These are phyloP conservation scores for Aspergillus ustus DNA, from an alignment of 2,329 filamentous ascomycete species.

Conservation along the genomic window DNA sequence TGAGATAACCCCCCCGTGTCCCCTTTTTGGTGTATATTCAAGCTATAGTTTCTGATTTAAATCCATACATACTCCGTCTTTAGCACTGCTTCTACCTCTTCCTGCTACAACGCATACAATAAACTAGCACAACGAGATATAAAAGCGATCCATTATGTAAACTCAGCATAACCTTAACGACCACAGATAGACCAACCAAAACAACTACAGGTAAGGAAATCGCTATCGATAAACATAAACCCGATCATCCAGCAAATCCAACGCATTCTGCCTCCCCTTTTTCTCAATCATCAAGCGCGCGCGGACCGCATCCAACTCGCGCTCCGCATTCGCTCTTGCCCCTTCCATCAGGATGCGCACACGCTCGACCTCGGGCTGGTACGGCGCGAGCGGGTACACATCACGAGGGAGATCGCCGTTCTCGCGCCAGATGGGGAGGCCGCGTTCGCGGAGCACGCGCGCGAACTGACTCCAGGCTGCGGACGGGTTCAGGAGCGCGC, in stretches of 20 bases:
- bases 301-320: conserved; percentile 9
- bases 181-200: too few species aligned
- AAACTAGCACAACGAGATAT: too few species aligned
- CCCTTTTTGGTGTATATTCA: too few species aligned
- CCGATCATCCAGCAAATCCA: conserved; percentile 20
- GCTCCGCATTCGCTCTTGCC: conserved; percentile 3
- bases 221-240: conserved; percentile 17
- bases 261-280: conserved; percentile 4
- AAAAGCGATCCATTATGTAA: too few species aligned
- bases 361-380: conserved; percentile 16
- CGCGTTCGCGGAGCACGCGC: conserved; percentile 4
- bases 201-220: background rate
- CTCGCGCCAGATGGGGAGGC: conserved; percentile 2
- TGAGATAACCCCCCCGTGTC: too few species aligned
- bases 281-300: conserved; percentile 9
- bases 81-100: too few species aligned
- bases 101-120: too few species aligned
- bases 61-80: too few species aligned
- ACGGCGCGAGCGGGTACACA: conserved; percentile 15
- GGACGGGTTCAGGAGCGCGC: conserved; percentile 11
- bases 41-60: too few species aligned
- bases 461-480: conserved; percentile 6
- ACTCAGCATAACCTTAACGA: too few species aligned
- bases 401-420: conserved; percentile 14
- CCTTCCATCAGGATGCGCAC: conserved; percentile 15